Percentiles rank a stretch among this genome's conserved stretches.
Conservation (phyloP, 306 rosid genomes). For the Vigna reflexopilosa region DNA sequence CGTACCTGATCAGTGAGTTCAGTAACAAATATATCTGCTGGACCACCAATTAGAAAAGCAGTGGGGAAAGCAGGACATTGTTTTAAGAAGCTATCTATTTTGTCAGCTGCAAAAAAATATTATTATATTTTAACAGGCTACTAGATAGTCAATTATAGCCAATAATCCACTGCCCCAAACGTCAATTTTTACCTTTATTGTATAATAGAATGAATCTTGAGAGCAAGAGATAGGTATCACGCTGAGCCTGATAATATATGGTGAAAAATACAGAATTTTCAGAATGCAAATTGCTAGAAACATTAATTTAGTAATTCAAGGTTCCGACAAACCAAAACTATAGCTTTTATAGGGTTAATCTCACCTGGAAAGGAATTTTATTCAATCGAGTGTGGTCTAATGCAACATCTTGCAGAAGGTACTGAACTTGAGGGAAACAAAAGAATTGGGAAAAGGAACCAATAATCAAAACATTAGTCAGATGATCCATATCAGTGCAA, state of each 20-base stretch:
- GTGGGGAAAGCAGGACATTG: slow-evolving; percentile 79
- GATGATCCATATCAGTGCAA: slow-evolving; percentile 13
- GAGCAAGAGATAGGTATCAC: slow-evolving; percentile 92
- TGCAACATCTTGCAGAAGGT: slow-evolving; percentile 92
- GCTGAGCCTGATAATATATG: slow-evolving; percentile 76
- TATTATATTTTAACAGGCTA: slow-evolving; percentile 40
- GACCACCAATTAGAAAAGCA: slow-evolving; percentile 83
- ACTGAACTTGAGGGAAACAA: slow-evolving; percentile 59
- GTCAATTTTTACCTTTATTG: slow-evolving; percentile 71
- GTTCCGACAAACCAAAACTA: slow-evolving; percentile 19
- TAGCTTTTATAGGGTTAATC: slow-evolving; percentile 31
- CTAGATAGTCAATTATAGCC: slow-evolving; percentile 32
- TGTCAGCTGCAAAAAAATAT: slow-evolving; percentile 64
- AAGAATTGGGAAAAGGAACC: slow-evolving; percentile 28
- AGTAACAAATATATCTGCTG: slow-evolving; percentile 85
- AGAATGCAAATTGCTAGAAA: slow-evolving; percentile 22
- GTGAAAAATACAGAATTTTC: slow-evolving; percentile 38
- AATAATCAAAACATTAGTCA: slow-evolving; percentile 26
- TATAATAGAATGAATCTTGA: slow-evolving; percentile 90
- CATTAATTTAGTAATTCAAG: slow-evolving; percentile 22
- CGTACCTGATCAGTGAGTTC: slow-evolving; percentile 94
- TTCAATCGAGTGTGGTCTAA: slow-evolving; percentile 70
- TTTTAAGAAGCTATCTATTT: slow-evolving; percentile 80
- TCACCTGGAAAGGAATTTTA: slow-evolving; percentile 62
- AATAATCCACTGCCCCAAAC: slow-evolving; percentile 34